phyloP scores from a whole-genome alignment of 192 early-diverging fungal species.

The Phlyctochytrium bullatum region DNA sequence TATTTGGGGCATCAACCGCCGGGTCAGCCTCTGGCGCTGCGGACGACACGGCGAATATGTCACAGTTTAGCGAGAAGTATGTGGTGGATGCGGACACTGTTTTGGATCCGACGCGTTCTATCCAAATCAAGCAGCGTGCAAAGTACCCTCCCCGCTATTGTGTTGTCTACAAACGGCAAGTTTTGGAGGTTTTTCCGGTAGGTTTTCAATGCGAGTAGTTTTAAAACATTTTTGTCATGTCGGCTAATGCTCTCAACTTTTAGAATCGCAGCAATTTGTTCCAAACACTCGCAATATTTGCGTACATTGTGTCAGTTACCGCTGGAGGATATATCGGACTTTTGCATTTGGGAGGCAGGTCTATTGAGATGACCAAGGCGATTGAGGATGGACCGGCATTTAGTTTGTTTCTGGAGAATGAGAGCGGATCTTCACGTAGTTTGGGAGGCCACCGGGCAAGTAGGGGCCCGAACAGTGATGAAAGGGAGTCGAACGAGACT shows the following conservation, averaged over 20 bases:
- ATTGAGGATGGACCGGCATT: constrained; percentile 9
- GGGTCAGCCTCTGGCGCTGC: background rate
- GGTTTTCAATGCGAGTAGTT: too few species aligned
- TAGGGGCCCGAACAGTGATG: too few species aligned
- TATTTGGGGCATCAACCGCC: background rate
- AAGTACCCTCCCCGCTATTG: constrained; percentile 38
- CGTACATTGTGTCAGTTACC: constrained; percentile 32
- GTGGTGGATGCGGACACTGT: constrained; percentile 27
- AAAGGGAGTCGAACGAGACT: too few species aligned
- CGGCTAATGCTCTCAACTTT: background rate
- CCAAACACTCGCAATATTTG: constrained; percentile 38
- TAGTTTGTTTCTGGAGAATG: constrained; percentile 12
- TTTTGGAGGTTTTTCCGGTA: constrained; percentile 41
- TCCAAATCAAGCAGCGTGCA: constrained; percentile 36
- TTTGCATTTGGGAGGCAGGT: constrained; percentile 17
- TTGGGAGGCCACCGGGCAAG: too few species aligned
- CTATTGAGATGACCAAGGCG: constrained; percentile 19
- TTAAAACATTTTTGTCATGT: constrained; percentile 5
- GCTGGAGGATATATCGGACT: constrained; percentile 41
- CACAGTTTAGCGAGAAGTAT: constrained; percentile 36
- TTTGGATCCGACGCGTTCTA: constrained; percentile 20
- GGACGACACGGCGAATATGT: constrained; percentile 13
- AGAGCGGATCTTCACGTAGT: constrained; percentile 9
- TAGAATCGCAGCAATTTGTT: constrained; percentile 49
- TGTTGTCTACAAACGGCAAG: constrained; percentile 22